Conservation (phyloP, 805 yeast genomes). For the Debaryomyces tyrocola region DNA sequence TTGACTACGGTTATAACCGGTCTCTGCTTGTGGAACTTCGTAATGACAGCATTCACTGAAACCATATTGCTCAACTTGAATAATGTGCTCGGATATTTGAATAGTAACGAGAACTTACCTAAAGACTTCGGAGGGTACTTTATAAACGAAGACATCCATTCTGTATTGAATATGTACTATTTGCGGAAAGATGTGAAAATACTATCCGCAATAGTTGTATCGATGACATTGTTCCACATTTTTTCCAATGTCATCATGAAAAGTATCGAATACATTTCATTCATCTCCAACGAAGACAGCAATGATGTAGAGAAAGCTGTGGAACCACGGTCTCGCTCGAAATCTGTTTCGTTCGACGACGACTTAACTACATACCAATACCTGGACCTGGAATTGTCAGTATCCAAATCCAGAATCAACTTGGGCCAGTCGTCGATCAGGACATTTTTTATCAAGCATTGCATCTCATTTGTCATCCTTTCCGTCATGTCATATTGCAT, state of each 20-base stretch:
- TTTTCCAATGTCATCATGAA: constrained; percentile 12
- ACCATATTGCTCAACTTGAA: constrained; percentile 1
- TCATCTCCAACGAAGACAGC: neutral
- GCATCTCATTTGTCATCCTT: neutral
- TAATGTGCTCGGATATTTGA: neutral
- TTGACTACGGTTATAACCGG: neutral
- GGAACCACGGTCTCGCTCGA: constrained; percentile 5
- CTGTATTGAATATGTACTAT: constrained; percentile 6
- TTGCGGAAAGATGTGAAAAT: constrained; percentile 11
- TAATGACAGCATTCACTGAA: neutral
- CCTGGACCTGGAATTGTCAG: constrained; percentile 5
- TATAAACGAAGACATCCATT: neutral
- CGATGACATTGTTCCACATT: constrained; percentile 10
- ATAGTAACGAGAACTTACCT: neutral
- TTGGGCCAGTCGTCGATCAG: neutral
- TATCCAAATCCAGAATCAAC: neutral
- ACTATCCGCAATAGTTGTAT: constrained; percentile 7
- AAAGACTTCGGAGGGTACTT: neutral
- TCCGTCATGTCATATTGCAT: constrained; percentile 1
- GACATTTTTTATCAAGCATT: neutral
- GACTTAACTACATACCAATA: constrained; percentile 13
- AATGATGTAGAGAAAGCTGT: neutral
- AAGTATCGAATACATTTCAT: constrained; percentile 16
- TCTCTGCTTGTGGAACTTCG: constrained; percentile 6
- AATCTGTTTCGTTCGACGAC: constrained; percentile 18